Percentiles rank a stretch among this genome's conserved stretches.
These are phyloP conservation scores for Diaporthe sp. DNA, from an alignment of 2,329 filamentous ascomycete genomes.

Conservation along the genomic window DNA sequence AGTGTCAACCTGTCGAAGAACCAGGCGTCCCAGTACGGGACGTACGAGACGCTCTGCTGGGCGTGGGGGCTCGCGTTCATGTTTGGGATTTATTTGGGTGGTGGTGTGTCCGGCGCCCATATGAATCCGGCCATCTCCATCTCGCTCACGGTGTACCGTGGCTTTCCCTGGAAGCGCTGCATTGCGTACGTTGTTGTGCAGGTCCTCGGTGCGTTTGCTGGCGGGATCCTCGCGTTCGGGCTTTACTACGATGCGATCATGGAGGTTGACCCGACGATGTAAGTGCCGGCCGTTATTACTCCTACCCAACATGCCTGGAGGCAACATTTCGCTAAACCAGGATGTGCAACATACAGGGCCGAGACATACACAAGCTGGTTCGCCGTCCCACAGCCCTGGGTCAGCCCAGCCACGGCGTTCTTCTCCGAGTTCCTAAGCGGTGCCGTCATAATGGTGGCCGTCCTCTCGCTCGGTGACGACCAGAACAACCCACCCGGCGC, in stretches of 20 bases:
- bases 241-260: constrained; percentile 50
- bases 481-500: constrained; percentile 54
- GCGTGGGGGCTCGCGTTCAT: constrained; percentile 50
- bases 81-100: constrained; percentile 49
- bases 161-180: constrained; percentile 53
- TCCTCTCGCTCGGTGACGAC: constrained; percentile 54
- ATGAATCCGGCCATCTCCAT: constrained; percentile 55
- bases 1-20: constrained; percentile 47
- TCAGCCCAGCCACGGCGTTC: constrained; percentile 48
- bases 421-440: constrained; percentile 53
- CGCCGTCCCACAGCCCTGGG: constrained; percentile 50
- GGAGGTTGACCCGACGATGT: constrained; percentile 49
- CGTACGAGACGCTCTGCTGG: constrained; percentile 48
- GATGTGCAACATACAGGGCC: not conserved
- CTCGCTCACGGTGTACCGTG: constrained; percentile 52
- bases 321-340: not conserved
- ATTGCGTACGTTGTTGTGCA: constrained; percentile 49
- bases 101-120: constrained; percentile 48
- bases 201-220: constrained; percentile 49
- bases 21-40: constrained; percentile 45
- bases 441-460: constrained; percentile 53
- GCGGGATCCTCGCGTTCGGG: constrained; percentile 49
- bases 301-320: not conserved
- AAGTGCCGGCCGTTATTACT: not conserved
- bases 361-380: constrained; percentile 51